Base-by-base conservation (phyloP, 1,284 basidiomycete species). In the Pyrrhoderma noxium region DNA sequence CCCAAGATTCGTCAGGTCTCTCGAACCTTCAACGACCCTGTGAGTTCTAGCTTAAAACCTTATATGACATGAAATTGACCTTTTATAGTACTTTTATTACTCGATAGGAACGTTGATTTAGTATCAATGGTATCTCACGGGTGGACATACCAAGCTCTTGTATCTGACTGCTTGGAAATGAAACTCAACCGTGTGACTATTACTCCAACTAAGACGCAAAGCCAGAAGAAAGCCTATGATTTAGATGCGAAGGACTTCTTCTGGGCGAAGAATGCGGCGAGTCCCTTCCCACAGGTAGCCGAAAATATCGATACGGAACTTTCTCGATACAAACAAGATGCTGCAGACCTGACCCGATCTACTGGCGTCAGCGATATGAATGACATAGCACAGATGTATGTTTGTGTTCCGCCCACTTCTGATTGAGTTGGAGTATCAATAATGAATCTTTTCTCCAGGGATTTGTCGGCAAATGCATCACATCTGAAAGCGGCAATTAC, bases 231-330 rank as follows among this genome's bases (percentile, higher is more conserved):
- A 57, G 85, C 89, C 0, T 98, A 98, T 63, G 96, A 99, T 67
- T 82, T 99, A 37, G 95, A 99, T 67, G 85, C 90, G 11, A 97
- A 97, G 62, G 96, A 99, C 68, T 99, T 96, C 67, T 99, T 99
- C 74, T 99, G 96, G 96, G 86, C 85, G 8, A 93, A 92, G 68
- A 97, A 99, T 63, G 92, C 93, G 1, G 84, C 89, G 4, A 92
- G 90, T 58, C 96, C 96, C 0, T 99, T 99, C 75, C 96, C 96
- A 27, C 92, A 97, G 61, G 96, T 99, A 1, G 95, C 96, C 1
- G 96, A 98, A 65, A 94, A 99, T 60, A 98, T 99, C 50, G 93
- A 99, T 62, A 64, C 76, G 3, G 96, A 99, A 67, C 72, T 99
- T 57, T 93, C 87, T 67, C 85, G 84, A 67, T 99, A 99, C 69